These are phyloP conservation scores for Aegilops longissima DNA, from an alignment of 176 grass and related monocot genomes.

Conservation along the genomic window DNA sequence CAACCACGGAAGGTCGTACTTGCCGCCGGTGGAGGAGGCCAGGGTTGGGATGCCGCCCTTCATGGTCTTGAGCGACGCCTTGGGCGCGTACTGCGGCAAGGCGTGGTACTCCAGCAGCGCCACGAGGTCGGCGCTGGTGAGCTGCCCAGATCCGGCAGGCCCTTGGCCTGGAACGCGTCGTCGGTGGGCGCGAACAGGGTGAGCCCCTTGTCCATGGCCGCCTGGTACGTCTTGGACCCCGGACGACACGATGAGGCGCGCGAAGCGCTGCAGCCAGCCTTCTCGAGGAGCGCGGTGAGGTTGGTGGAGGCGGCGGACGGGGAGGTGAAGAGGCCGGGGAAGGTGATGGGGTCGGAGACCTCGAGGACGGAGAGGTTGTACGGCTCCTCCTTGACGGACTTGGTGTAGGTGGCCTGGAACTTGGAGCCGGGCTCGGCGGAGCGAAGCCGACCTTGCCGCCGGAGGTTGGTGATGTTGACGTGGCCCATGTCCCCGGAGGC, in stretches of 20 bases:
- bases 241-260: conserved; percentile 63
- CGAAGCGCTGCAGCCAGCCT: conserved; percentile 90
- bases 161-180: conserved; percentile 82
- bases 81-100: conserved; percentile 79
- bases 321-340: conserved; percentile 68
- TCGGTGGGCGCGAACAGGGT: conserved; percentile 92
- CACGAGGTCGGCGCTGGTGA: conserved; percentile 79
- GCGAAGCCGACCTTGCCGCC: conserved; percentile 86
- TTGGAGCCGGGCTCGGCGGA: conserved; percentile 69
- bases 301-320: conserved; percentile 57
- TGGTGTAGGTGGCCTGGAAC: conserved; percentile 77
- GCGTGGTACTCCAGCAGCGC: conserved; percentile 93
- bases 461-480: conserved; percentile 97
- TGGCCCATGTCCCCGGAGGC: conserved; percentile 78
- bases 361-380: conserved; percentile 94
- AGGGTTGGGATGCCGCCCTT: conserved; percentile 61
- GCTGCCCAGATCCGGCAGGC: conserved; percentile 65
- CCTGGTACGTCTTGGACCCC: conserved; percentile 81
- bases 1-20: conserved; percentile 78
- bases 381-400: conserved; percentile 67
- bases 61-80: conserved; percentile 81
- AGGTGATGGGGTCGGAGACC: conserved; percentile 83
- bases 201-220: conserved; percentile 89
- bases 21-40: conserved; percentile 73
- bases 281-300: conserved; percentile 82